Evolutionary conservation across 495 filamentous ascomycete species (phyloP), one percentile per base, ranked within the genome.

Genomic region (Endocarpon pusillum): DNA sequence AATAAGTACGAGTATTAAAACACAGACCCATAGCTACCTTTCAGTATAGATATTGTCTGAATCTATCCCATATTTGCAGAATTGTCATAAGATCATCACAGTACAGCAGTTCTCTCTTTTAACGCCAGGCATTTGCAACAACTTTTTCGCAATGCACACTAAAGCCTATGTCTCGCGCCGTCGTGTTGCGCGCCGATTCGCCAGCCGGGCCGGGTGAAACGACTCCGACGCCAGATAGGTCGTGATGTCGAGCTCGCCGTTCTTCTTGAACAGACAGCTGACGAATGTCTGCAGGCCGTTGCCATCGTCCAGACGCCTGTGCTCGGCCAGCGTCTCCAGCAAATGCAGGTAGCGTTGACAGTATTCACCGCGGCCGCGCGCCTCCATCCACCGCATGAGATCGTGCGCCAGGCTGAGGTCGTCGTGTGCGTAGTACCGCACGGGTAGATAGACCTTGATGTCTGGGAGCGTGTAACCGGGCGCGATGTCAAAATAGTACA

Each of bases 401-500:
- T 30, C 40, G 7, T 39, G 16, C 5, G 37, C 42, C 10, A 49
- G 17, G 22, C 30, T 33, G 3, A 32, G 38, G 21, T 53, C 50
- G 29, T 41, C 39, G 16, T 5, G 23, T 7, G 39, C 38, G 29
- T 57, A 57, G 37, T 54, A 49, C 10, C 47, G 46, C 1, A 44
- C 51, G 1, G 49, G 47, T 11, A 59, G 25, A 39, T 59, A 61
- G 11, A 54, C 31, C 30, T 59, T 59, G 6, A 46, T 36, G 16
- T 43, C 46, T 3, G 53, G 53, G 2, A 40, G 14, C 15, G 27
- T 12, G 19, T 23, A 34, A 10, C 37, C 40, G 12, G 48, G 33
- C 21, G 34, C 43, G 24, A 58, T 43, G n/a, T 55, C 49, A 22
- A 51, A 42, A 36, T 54, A 43, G 41, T 56, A 56, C 4, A 56